A percentile compares a stretch with the other conserved stretches of the same genome.
phyloP scores from a whole-genome alignment of 306 rosid species.

The Senna tora region DNA sequence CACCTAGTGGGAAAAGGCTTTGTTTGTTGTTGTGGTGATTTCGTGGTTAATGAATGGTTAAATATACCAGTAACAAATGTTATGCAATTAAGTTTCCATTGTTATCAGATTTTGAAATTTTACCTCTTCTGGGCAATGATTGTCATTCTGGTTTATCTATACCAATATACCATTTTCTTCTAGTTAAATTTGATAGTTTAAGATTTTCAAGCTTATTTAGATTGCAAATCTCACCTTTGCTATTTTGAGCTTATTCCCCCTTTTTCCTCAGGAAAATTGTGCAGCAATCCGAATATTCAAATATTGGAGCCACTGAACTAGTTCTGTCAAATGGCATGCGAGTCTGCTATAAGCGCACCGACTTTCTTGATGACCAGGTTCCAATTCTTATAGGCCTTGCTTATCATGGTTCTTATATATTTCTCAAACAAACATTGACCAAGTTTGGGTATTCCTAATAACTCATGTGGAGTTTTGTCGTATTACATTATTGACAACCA shows the following conservation, averaged over 20 bases:
- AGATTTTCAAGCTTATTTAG: neutral
- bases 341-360: constrained; percentile 84
- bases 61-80: constrained; percentile 24
- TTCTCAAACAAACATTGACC: constrained; percentile 30
- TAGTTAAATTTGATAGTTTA: constrained; percentile 2
- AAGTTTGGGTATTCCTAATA: neutral
- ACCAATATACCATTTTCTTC: constrained; percentile 27
- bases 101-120: constrained; percentile 5
- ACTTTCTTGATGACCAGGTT: constrained; percentile 98
- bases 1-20: too few relatives aligned
- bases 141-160: constrained; percentile 25
- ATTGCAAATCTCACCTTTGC: neutral
- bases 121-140: constrained; percentile 16
- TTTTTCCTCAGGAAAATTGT: constrained; percentile 61
- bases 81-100: constrained; percentile 17
- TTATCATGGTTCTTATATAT: constrained; percentile 27
- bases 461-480: neutral
- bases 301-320: constrained; percentile 85
- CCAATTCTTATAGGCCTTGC: constrained; percentile 29
- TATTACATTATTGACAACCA: constrained; percentile 7
- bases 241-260: neutral
- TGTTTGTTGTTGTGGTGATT: too few relatives aligned
- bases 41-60: constrained; percentile 18
- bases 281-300: constrained; percentile 72
- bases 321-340: constrained; percentile 91